These are phyloP conservation scores for Noccaea caerulescens DNA, from an alignment of 345 rosid species.

Conservation along the genomic window DNA sequence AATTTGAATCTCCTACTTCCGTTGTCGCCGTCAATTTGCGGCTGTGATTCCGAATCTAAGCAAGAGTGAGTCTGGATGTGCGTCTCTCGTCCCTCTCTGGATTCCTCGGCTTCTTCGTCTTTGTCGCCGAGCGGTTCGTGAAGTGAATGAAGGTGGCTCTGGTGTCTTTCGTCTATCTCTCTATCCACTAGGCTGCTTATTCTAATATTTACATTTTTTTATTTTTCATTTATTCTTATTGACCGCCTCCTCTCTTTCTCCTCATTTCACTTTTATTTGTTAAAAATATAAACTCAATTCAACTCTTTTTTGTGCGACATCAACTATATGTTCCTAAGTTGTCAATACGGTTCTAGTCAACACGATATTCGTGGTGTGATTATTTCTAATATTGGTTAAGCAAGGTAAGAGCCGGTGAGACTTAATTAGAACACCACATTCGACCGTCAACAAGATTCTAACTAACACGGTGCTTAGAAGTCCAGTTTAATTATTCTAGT, in stretches of 20 bases:
- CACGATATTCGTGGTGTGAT: too few species aligned
- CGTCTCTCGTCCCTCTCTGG: not conserved
- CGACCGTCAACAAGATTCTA: too few species aligned
- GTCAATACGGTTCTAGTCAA: too few species aligned
- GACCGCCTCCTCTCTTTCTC: constrained; percentile 31
- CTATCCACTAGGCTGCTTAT: constrained; percentile 46
- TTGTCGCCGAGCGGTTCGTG: constrained; percentile 49
- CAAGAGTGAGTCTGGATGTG: not conserved
- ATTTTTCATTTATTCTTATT: not conserved
- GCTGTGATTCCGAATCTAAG: constrained; percentile 27
- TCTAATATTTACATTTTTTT: constrained; percentile 17
- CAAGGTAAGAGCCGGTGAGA: too few species aligned
- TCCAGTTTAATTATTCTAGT: too few species aligned
- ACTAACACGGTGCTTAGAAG: too few species aligned
- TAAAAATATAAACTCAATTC: constrained; percentile 17
- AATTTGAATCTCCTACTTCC: constrained; percentile 36
- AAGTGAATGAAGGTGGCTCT: constrained; percentile 47
- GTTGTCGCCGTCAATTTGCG: constrained; percentile 21
- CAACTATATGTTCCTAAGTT: too few species aligned
- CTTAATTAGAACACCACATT: too few species aligned
- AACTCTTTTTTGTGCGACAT: not conserved
- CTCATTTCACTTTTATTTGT: constrained; percentile 2
- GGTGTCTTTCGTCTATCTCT: constrained; percentile 32
- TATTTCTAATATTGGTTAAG: too few species aligned
- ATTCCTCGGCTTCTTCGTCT: constrained; percentile 44